A percentile compares a stretch with the other conserved stretches of the same genome.
phyloP scores from a whole-genome alignment of 2,329 filamentous ascomycete genomes.

The Chrysoporthe austroafricana region DNA sequence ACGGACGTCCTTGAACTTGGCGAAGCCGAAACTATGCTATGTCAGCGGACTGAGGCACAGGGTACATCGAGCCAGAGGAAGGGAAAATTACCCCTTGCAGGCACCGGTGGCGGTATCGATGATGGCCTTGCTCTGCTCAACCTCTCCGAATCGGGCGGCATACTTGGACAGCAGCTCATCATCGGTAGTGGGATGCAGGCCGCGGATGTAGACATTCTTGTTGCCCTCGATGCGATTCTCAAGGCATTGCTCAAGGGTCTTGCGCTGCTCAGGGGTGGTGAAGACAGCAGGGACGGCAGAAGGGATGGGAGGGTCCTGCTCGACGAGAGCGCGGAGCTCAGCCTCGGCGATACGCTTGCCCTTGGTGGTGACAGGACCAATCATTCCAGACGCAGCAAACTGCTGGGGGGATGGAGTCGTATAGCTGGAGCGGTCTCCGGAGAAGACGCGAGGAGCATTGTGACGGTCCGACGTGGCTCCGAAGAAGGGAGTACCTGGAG shows the following conservation, averaged over 20 bases:
- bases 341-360: conserved; percentile 46
- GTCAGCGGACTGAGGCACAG: conserved; percentile 36
- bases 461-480: conserved; percentile 62
- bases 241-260: conserved; percentile 90
- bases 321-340: conserved; percentile 66
- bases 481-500: conserved; percentile 68
- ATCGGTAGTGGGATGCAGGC: conserved; percentile 91
- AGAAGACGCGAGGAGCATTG: conserved; percentile 62
- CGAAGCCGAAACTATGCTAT: conserved; percentile 82
- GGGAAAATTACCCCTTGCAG: conserved; percentile 82
- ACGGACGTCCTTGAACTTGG: conserved; percentile 86
- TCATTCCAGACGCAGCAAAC: conserved; percentile 47
- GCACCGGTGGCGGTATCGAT: conserved; percentile 91
- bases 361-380: conserved; percentile 48
- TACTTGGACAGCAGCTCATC: conserved; percentile 86
- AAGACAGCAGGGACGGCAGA: conserved; percentile 88
- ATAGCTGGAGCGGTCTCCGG: conserved; percentile 63
- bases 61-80: neutral
- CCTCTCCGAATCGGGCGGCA: conserved; percentile 85
- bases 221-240: conserved; percentile 91
- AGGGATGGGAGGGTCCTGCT: conserved; percentile 82
- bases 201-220: conserved; percentile 97
- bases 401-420: conserved; percentile 70
- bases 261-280: conserved; percentile 80
- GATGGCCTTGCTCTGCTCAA: conserved; percentile 97